A percentile compares a stretch with the other conserved stretches of the same genome.
phyloP scores from a whole-genome alignment of 495 filamentous ascomycete genomes.

The Aspergillus bertholletiae region DNA sequence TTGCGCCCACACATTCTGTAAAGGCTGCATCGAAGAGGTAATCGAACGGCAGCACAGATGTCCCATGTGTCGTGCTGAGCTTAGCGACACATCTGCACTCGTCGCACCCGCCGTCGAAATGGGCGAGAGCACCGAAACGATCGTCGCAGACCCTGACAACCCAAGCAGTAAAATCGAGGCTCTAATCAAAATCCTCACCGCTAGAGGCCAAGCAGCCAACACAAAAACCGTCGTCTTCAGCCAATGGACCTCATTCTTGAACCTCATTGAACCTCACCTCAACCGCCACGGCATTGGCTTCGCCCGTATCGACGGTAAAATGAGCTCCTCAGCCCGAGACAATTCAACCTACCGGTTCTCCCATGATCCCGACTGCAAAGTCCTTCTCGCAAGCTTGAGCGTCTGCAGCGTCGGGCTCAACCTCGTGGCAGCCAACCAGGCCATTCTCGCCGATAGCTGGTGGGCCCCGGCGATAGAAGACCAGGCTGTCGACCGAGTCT shows the following conservation, averaged over 20 bases:
- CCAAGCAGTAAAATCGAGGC: conserved; percentile 83
- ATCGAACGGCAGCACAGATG: conserved; percentile 80
- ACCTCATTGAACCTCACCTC: conserved; percentile 72
- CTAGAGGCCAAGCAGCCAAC: conserved; percentile 59
- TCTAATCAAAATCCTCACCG: conserved; percentile 72
- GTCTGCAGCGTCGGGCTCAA: conserved; percentile 90
- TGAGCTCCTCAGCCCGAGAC: conserved; percentile 66
- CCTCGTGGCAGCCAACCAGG: conserved; percentile 82
- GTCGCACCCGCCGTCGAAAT: conserved; percentile 61
- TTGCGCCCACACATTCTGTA: conserved; percentile 82
- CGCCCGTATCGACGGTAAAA: conserved; percentile 79
- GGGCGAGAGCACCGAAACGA: conserved; percentile 45
- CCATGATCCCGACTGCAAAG: conserved; percentile 61
- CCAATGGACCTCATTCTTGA: conserved; percentile 89
- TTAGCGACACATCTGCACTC: conserved; percentile 53
- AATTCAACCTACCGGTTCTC: conserved; percentile 64
- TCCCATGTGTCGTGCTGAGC: conserved; percentile 79
- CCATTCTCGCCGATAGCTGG: conserved; percentile 82
- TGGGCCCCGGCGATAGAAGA: conserved; percentile 95
- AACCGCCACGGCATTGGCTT: conserved; percentile 57
- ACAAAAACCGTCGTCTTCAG: conserved; percentile 89
- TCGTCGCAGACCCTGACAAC: conserved; percentile 55
- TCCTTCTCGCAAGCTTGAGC: conserved; percentile 78
- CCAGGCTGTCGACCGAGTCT: conserved; percentile 88
- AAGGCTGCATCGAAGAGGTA: conserved; percentile 70